These are phyloP conservation scores for Astrothelium subdiscretum DNA, from an alignment of 495 filamentous ascomycete genomes.

Conservation along the genomic window DNA sequence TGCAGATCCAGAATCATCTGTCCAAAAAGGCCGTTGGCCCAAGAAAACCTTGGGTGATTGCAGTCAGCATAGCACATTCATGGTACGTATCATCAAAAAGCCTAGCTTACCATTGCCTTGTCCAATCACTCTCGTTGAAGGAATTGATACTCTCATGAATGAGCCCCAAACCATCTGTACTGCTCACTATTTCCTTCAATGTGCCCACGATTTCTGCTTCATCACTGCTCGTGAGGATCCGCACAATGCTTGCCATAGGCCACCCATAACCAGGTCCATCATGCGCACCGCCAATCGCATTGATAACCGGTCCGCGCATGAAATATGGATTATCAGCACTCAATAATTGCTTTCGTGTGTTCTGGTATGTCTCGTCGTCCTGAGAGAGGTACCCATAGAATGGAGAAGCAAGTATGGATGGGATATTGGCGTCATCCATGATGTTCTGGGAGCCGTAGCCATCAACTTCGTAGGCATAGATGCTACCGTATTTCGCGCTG, in stretches of 20 bases:
- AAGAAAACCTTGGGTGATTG: conserved; percentile 43
- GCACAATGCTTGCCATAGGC: conserved; percentile 47
- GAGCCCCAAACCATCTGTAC: conserved; percentile 45
- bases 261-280: conserved; percentile 44
- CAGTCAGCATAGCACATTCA: conserved; percentile 1
- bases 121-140: conserved; percentile 41
- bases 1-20: conserved; percentile 51
- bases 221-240: conserved; percentile 43
- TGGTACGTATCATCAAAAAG: background rate
- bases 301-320: conserved; percentile 41
- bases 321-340: conserved; percentile 45
- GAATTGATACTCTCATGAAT: conserved; percentile 51
- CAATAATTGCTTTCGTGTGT: conserved; percentile 40
- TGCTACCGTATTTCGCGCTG: conserved; percentile 31
- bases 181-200: conserved; percentile 37
- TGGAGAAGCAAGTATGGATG: conserved; percentile 42
- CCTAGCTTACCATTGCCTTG: conserved; percentile 44
- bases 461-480: conserved; percentile 53
- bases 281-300: conserved; percentile 46
- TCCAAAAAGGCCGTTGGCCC: conserved; percentile 60
- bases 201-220: conserved; percentile 38
- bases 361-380: conserved; percentile 36
- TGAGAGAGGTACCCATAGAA: conserved; percentile 38
- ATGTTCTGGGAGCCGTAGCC: conserved; percentile 41
- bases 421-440: conserved; percentile 57